Base-by-base conservation (phyloP, 768 basidiomycete species). In the Russula virescens region DNA sequence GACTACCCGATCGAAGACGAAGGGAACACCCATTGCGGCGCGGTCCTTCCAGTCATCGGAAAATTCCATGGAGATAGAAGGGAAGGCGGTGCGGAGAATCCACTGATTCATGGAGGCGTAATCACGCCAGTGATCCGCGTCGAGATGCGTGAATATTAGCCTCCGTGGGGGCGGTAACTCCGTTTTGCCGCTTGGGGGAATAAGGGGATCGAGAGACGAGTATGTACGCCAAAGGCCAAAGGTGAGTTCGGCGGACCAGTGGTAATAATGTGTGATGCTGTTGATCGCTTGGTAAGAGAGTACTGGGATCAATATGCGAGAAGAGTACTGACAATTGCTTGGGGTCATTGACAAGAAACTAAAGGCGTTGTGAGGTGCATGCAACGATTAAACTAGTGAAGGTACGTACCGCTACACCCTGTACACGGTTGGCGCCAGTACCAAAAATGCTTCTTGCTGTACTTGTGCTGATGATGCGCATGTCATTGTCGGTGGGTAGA, bases 211-310 rank as follows among this genome's bases (percentile, higher is more conserved):
- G 13, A 96, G 77, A 2, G 90, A 85, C 38, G 91, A 63, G 72
- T 95, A 96, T 0, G 93, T 86, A 9, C 92, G 82, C 94, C 94
- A 96, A 68, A 95, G 83, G 45, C 94, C 94, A 66, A 92, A 91
- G 76, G 90, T 88, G 21, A 94, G 82, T 71, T 98, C 94, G 5
- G 94, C 94, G 35, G 88, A 84, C 84, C 90, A 94, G 70, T 98
- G 94, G 72, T 94, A 96, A 72, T 95, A 96, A 73, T 96, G 94
- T 1, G 88, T 89, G 60, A 96, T 81, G 75, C 90, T 92, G 25
- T 19, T 26, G 47, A 51, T 62, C 10, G n/a, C 34, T 63, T 34
- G 53, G 51, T 43, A 53, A 28, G 10, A 18, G 28, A 18, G 23
- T 25, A 45, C 14, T 38, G 43, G 14, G 11, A 48, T 56, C 16